A percentile compares a stretch with the other conserved stretches of the same genome.
Conservation (phyloP, 202 grass and related monocot species). For the Carex arenaria region DNA sequence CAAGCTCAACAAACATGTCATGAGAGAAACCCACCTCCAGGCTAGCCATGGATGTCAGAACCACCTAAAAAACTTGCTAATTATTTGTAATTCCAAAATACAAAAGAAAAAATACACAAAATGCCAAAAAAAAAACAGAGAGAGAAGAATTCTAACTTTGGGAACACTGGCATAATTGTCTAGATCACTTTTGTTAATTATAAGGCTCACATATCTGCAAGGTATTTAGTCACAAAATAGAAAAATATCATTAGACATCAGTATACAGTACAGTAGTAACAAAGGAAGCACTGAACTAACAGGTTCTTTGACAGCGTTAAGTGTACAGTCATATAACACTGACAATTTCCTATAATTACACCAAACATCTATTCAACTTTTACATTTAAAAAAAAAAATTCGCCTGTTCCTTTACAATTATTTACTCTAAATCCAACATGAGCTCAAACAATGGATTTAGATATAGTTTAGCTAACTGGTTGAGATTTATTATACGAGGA, state of each 20-base stretch:
- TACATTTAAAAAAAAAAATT: neutral
- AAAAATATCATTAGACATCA: neutral
- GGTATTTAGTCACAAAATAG: constrained; percentile 5
- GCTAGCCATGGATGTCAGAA: constrained; percentile 95
- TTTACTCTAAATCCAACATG: neutral
- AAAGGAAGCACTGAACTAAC: neutral
- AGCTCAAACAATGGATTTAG: neutral
- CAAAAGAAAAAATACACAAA: constrained; percentile 20
- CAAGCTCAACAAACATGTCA: constrained; percentile 98
- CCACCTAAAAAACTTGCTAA: constrained; percentile 46
- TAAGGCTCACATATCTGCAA: constrained; percentile 60
- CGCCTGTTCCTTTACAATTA: neutral
- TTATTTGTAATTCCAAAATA: constrained; percentile 35
- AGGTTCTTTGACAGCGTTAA: neutral
- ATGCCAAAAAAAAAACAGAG: neutral
- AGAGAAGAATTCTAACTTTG: constrained; percentile 58
- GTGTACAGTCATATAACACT: neutral
- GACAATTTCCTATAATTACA: neutral
- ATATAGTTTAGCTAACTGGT: neutral
- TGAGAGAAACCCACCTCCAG: constrained; percentile 95
- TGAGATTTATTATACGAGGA: neutral
- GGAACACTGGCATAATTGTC: constrained; percentile 68
- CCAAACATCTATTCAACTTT: neutral
- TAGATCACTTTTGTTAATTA: constrained; percentile 94
- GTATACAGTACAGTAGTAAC: neutral